A percentile compares a stretch with the other conserved stretches of the same genome.
phyloP scores from a whole-genome alignment of 768 basidiomycete species.

The Lactifluus pinguis region DNA sequence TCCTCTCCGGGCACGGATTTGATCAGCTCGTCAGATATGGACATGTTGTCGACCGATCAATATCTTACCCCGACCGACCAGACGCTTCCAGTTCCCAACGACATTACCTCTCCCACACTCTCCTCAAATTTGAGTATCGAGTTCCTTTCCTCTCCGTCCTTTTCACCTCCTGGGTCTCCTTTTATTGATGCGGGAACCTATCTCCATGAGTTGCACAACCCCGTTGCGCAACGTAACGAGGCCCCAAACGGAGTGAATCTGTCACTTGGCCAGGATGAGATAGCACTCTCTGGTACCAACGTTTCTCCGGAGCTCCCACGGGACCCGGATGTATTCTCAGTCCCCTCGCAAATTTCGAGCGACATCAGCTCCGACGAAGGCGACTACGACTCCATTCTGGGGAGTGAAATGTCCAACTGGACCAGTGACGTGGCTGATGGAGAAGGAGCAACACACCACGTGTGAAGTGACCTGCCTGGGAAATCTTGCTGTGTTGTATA shows the following conservation, averaged over 20 bases:
- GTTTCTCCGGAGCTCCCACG: background rate
- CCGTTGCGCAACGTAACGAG: background rate
- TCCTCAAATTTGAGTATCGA: slow-evolving; percentile 9
- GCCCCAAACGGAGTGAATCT: background rate
- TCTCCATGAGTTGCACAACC: background rate
- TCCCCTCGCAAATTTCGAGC: slow-evolving; percentile 12
- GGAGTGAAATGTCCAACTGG: slow-evolving; percentile 15
- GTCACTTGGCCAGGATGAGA: background rate
- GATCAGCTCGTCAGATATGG: background rate
- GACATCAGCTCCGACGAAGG: slow-evolving; percentile 14
- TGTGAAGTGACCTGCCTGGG: background rate
- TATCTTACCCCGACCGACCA: background rate
- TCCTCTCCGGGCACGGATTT: background rate
- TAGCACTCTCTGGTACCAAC: background rate
- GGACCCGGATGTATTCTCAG: slow-evolving; percentile 14
- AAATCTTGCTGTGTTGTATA: background rate
- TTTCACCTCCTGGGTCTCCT: slow-evolving; percentile 12
- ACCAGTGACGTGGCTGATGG: slow-evolving; percentile 5
- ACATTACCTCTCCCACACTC: background rate
- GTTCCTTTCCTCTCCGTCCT: slow-evolving; percentile 7
- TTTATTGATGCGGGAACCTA: slow-evolving; percentile 1
- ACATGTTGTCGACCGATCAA: background rate
- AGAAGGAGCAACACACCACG: background rate
- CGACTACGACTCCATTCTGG: slow-evolving; percentile 11
- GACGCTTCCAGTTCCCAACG: background rate